These are phyloP conservation scores for Populus trichocarpa DNA, from an alignment of 441 rosid genomes.

Conservation along the genomic window DNA sequence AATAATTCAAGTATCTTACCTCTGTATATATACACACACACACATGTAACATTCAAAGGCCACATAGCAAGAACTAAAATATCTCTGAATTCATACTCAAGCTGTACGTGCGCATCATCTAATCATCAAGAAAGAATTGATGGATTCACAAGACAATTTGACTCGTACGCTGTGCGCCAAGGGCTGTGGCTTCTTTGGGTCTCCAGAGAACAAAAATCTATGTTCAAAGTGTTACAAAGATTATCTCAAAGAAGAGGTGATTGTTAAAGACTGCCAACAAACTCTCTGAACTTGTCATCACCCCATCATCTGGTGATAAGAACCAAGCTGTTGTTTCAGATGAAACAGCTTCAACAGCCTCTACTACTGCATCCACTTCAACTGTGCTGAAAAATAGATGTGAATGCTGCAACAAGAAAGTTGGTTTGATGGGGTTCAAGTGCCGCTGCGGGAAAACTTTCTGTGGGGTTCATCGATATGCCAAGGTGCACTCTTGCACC, in stretches of 20 bases:
- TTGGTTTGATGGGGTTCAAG: slow-evolving; percentile 43
- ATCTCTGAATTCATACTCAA: background rate
- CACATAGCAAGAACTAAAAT: background rate
- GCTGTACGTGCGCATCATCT: background rate
- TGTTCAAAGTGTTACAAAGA: slow-evolving; percentile 38
- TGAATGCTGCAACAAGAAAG: slow-evolving; percentile 35
- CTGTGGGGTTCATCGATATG: slow-evolving; percentile 42
- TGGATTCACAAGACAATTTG: background rate
- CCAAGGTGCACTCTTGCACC: slow-evolving; percentile 37
- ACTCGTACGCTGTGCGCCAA: slow-evolving; percentile 9
- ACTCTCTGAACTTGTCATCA: background rate
- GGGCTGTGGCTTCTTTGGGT: slow-evolving; percentile 36
- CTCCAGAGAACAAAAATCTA: slow-evolving; percentile 13
- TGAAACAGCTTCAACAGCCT: background rate
- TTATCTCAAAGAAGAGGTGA: background rate
- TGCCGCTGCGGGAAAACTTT: slow-evolving; percentile 43
- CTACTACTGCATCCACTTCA: background rate
- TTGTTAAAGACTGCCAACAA: background rate
- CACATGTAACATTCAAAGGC: background rate
- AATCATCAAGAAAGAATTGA: background rate
- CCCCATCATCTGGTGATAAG: too few species aligned
- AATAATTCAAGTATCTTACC: background rate
- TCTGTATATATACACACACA: background rate
- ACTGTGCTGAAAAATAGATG: slow-evolving; percentile 20
- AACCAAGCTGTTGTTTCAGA: background rate